Conservation (phyloP, 2,329 filamentous ascomycete genomes). For the Teratosphaeriaceae sp. region DNA sequence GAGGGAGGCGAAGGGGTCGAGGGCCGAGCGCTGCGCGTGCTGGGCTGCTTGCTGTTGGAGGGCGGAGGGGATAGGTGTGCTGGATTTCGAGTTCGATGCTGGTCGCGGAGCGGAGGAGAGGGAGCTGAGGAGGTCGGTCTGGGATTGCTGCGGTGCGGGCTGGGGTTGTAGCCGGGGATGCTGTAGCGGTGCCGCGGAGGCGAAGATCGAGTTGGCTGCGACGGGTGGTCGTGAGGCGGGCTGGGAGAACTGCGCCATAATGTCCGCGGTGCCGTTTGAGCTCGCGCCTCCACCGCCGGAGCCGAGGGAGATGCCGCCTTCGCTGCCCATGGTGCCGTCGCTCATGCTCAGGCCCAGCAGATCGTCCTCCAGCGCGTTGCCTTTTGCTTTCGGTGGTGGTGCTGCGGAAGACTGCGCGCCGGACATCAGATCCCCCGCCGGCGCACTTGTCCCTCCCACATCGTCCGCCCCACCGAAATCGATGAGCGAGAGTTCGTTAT, state of each 20-base stretch:
- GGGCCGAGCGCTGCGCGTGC: constrained; percentile 30
- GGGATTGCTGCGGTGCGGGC: constrained; percentile 35
- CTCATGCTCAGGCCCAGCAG: constrained; percentile 80
- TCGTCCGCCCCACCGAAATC: constrained; percentile 72
- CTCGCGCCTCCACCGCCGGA: constrained; percentile 4
- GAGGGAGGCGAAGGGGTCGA: constrained; percentile 57
- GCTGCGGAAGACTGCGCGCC: constrained; percentile 1
- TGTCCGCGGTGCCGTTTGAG: constrained; percentile 33
- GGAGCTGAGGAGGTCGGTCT: constrained; percentile 52
- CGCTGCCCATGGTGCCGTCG: constrained; percentile 62
- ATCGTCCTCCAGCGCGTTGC: constrained; percentile 77
- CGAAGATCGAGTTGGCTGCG: constrained; percentile 26
- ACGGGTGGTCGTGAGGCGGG: constrained; percentile 13
- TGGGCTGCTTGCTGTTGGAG: constrained; percentile 16
- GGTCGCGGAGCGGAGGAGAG: constrained; percentile 30
- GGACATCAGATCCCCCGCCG: constrained; percentile 24
- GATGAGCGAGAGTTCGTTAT: constrained; percentile 84
- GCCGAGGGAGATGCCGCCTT: constrained; percentile 77
- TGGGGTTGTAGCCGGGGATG: constrained; percentile 35
- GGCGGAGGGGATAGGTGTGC: constrained; percentile 39
- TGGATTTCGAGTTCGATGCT: constrained; percentile 42
- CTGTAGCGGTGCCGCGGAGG: constrained; percentile 19
- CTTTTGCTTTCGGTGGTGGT: constrained; percentile 36
- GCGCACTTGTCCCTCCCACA: constrained; percentile 10
- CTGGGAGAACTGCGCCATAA: constrained; percentile 31